Evolutionary conservation across 331 rosid species (phyloP).

Genomic region (Malus hybrid): DNA sequence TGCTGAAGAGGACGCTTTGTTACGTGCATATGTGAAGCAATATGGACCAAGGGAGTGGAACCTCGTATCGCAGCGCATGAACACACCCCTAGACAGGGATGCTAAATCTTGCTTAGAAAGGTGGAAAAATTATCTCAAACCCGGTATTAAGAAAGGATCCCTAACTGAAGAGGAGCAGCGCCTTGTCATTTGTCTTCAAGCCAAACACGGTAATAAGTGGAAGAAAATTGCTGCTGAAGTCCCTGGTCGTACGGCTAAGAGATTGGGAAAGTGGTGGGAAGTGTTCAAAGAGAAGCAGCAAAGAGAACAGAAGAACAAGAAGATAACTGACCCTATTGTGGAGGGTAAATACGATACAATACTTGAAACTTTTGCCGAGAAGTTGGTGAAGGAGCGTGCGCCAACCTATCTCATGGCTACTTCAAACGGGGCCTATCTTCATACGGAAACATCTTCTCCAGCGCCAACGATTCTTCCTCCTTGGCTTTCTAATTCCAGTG

Average conservation of each 20-base stretch:
- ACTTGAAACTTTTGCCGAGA: conserved; percentile 72
- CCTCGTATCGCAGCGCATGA: conserved; percentile 86
- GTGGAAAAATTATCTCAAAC: conserved; percentile 88
- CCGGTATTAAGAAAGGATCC: conserved; percentile 77
- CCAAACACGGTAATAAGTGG: conserved; percentile 82
- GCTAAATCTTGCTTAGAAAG: conserved; percentile 85
- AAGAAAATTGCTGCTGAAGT: conserved; percentile 84
- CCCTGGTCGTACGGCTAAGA: conserved; percentile 92
- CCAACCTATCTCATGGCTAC: conserved; percentile 65
- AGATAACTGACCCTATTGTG: conserved; percentile 38
- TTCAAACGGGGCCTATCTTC: conserved; percentile 63
- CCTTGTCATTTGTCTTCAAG: conserved; percentile 76
- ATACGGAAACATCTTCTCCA: conserved; percentile 50
- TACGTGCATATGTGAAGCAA: conserved; percentile 78
- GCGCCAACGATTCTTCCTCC: conserved; percentile 66
- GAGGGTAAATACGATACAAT: conserved; percentile 72
- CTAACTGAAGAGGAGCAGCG: conserved; percentile 79
- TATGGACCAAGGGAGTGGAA: conserved; percentile 88
- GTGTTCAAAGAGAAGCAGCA: conserved; percentile 86
- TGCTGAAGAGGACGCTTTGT: conserved; percentile 69
- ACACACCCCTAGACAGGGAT: conserved; percentile 61
- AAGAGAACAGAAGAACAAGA: conserved; percentile 53
- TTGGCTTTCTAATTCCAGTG: conserved; percentile 76
- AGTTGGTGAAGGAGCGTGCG: conserved; percentile 45
- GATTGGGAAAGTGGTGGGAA: conserved; percentile 98